Conservation (phyloP, 1,139 yeast species). For the Candida buenavistaensis region DNA sequence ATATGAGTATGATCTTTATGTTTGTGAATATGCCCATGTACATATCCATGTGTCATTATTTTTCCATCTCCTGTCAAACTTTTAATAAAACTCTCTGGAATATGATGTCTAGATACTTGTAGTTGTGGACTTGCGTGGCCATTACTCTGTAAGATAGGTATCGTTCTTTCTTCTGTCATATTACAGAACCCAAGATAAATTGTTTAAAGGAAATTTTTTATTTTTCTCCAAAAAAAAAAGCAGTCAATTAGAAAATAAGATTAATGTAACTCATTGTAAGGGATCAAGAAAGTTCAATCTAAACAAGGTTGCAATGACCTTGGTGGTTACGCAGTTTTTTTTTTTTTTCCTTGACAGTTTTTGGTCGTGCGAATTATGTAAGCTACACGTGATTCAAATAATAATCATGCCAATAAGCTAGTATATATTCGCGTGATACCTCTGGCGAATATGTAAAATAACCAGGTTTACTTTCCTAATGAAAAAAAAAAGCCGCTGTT, state of each 20-base stretch:
- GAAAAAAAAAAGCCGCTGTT: too few species aligned
- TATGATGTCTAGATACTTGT: not conserved
- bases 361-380: too few species aligned
- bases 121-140: not conserved
- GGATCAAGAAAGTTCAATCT: not conserved
- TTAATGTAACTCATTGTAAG: not conserved
- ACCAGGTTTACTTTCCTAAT: too few species aligned
- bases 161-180: not conserved
- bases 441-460: too few species aligned
- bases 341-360: not conserved
- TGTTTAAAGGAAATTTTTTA: too few species aligned
- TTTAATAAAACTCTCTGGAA: conserved; percentile 2
- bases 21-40: conserved; percentile 70
- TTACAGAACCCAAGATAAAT: too few species aligned
- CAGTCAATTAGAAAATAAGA: too few species aligned
- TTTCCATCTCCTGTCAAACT: conserved; percentile 7
- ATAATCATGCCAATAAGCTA: too few species aligned
- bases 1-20: conserved; percentile 64
- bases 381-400: too few species aligned
- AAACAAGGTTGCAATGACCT: conserved; percentile 21
- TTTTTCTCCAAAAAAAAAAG: too few species aligned
- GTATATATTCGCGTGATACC: too few species aligned
- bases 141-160: not conserved
- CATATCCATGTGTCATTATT: conserved; percentile 49
- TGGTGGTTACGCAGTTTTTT: conserved; percentile 19